Percentiles rank a stretch among this genome's conserved stretches.
Evolutionary conservation across 139 green algal genomes (phyloP).

Genomic region (Spirogloea muscicola): DNA sequence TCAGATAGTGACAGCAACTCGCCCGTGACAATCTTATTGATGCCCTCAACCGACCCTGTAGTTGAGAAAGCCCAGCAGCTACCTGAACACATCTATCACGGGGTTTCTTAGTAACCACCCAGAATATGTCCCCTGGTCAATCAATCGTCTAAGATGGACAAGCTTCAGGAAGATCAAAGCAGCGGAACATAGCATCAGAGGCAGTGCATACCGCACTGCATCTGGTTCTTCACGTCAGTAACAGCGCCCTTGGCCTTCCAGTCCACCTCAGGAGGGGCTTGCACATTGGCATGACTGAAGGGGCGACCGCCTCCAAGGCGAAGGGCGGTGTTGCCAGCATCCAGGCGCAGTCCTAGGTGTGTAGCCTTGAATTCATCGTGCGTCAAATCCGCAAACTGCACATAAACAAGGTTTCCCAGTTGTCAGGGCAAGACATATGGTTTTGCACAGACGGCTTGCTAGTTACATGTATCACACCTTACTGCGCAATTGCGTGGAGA

Average conservation of each 20-base stretch:
- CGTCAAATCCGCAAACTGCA: slow-evolving; percentile 80
- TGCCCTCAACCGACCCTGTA: slow-evolving; percentile 85
- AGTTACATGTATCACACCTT: no score
- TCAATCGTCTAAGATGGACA: no score
- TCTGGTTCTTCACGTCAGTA: slow-evolving; percentile 90
- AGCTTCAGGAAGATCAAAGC: no score
- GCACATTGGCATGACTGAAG: slow-evolving; percentile 37
- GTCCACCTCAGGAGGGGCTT: slow-evolving; percentile 65
- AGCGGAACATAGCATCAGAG: no score
- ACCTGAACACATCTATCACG: no score
- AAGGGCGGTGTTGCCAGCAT: neutral
- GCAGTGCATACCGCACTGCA: slow-evolving; percentile 82
- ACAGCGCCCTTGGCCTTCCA: slow-evolving; percentile 78
- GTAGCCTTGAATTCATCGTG: slow-evolving; percentile 74
- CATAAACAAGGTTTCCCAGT: no score
- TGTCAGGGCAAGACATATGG: no score
- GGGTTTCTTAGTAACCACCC: no score
- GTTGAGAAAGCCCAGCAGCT: slow-evolving; percentile 95
- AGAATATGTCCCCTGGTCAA: no score
- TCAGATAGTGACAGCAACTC: slow-evolving; percentile 80
- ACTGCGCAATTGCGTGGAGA: no score
- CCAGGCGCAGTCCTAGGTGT: slow-evolving; percentile 48
- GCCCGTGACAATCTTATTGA: slow-evolving; percentile 81
- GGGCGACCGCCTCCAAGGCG: neutral
- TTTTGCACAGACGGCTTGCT: no score